phyloP scores from a whole-genome alignment of 73 alveolate genomes.

The Paramecium bursaria region DNA sequence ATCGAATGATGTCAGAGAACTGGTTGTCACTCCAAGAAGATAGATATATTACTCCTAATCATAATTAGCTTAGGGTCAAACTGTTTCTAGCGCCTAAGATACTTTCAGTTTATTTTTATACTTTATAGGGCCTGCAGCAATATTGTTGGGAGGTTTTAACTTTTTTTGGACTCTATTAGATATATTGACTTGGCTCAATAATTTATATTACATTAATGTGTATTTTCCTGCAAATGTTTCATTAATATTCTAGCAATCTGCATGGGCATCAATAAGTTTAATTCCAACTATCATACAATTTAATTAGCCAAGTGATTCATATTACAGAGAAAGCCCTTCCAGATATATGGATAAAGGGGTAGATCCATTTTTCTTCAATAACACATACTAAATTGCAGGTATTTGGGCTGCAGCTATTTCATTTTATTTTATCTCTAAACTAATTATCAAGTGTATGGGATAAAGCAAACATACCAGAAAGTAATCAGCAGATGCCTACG shows the following conservation, averaged over 20 bases:
- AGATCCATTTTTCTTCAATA: not conserved
- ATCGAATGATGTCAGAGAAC: not conserved
- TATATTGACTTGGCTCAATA: conserved; percentile 1
- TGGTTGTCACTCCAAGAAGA: not conserved
- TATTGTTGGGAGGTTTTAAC: not conserved
- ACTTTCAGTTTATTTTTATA: not conserved
- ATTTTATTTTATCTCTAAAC: no score
- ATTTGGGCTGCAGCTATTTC: no score
- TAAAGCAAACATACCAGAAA: no score
- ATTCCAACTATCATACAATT: not conserved
- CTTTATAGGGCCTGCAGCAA: not conserved
- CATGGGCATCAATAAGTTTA: not conserved
- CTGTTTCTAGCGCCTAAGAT: not conserved
- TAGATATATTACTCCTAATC: not conserved
- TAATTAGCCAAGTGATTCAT: not conserved
- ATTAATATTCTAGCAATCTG: not conserved
- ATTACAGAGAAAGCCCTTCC: not conserved
- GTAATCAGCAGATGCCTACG: no score
- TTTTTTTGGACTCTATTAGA: not conserved
- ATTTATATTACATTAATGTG: not conserved
- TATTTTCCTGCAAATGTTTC: not conserved
- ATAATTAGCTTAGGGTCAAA: not conserved
- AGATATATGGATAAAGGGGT: not conserved
- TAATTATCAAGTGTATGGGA: no score
- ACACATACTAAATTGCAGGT: no score